These are phyloP conservation scores for Venturia nashicola DNA, from an alignment of 2,329 filamentous ascomycete genomes.

Conservation along the genomic window DNA sequence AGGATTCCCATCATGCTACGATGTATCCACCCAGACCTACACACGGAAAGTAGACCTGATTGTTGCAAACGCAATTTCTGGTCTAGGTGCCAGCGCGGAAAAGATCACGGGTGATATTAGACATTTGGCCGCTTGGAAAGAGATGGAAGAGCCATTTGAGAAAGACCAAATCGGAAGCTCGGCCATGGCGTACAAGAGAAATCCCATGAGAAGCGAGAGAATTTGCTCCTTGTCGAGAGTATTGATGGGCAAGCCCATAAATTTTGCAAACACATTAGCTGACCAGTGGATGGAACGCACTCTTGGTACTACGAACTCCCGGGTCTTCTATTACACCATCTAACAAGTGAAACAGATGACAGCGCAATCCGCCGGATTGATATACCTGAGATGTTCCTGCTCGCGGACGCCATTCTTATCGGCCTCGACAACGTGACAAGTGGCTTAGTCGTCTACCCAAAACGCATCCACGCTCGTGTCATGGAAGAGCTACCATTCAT, in stretches of 20 bases:
- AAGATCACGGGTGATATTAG: constrained; percentile 65
- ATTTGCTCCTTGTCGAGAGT: constrained; percentile 47
- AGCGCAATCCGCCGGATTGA: constrained; percentile 51
- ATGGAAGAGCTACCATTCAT: constrained; percentile 78
- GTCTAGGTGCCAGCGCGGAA: constrained; percentile 66
- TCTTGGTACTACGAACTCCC: constrained; percentile 25
- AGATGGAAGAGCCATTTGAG: constrained; percentile 76
- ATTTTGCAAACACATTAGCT: constrained; percentile 54
- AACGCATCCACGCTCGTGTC: constrained; percentile 54
- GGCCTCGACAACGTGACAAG: constrained; percentile 59
- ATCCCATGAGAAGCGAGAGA: constrained; percentile 47
- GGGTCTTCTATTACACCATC: background rate
- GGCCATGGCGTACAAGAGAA: constrained; percentile 52
- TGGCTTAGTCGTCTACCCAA: constrained; percentile 65
- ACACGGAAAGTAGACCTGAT: constrained; percentile 72
- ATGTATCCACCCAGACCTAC: constrained; percentile 62
- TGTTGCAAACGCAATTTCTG: constrained; percentile 68
- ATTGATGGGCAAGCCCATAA: constrained; percentile 39
- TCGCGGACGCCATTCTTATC: constrained; percentile 47
- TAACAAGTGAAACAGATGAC: constrained; percentile 42
- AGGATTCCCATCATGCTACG: constrained; percentile 49
- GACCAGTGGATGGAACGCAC: constrained; percentile 64
- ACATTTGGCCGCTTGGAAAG: constrained; percentile 60
- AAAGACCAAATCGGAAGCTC: constrained; percentile 61
- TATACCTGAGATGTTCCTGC: constrained; percentile 36